Percentiles rank a stretch among this genome's conserved stretches.
Conservation (phyloP, 2,329 filamentous ascomycete genomes). For the Pseudogymnoascus sp. region DNA sequence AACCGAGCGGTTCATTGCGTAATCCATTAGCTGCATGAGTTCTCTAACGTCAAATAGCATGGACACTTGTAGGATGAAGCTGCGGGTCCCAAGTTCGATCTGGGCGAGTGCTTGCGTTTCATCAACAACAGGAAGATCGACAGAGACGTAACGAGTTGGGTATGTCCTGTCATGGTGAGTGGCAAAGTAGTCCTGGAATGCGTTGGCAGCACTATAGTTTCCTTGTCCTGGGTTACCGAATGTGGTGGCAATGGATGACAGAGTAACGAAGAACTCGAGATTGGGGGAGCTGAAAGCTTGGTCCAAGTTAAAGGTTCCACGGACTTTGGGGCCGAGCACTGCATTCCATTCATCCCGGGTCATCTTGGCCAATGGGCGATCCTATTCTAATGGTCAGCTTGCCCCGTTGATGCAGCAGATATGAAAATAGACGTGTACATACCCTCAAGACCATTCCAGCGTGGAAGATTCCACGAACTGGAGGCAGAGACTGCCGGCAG, state of each 20-base stretch:
- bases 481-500: not conserved
- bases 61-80: conserved; percentile 13
- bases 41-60: conserved; percentile 22
- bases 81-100: conserved; percentile 10
- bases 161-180: not conserved
- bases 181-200: conserved; percentile 15
- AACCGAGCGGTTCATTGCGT: conserved; percentile 19
- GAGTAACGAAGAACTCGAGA: conserved; percentile 14
- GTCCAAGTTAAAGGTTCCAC: conserved; percentile 15
- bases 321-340: conserved; percentile 15
- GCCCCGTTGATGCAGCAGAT: not conserved
- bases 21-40: conserved; percentile 20
- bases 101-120: conserved; percentile 16
- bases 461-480: not conserved
- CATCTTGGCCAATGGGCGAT: conserved; percentile 14
- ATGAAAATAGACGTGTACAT: not conserved
- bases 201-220: conserved; percentile 13
- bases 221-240: conserved; percentile 12
- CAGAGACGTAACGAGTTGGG: conserved; percentile 15
- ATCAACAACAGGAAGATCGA: conserved; percentile 20
- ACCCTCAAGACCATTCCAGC: not conserved
- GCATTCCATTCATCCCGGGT: conserved; percentile 12
- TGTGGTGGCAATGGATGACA: not conserved
- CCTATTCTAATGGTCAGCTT: conserved; percentile 16
- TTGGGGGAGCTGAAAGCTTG: not conserved